phyloP scores from a whole-genome alignment of 73 alveolate genomes.

The Paraurostyla sp. region DNA sequence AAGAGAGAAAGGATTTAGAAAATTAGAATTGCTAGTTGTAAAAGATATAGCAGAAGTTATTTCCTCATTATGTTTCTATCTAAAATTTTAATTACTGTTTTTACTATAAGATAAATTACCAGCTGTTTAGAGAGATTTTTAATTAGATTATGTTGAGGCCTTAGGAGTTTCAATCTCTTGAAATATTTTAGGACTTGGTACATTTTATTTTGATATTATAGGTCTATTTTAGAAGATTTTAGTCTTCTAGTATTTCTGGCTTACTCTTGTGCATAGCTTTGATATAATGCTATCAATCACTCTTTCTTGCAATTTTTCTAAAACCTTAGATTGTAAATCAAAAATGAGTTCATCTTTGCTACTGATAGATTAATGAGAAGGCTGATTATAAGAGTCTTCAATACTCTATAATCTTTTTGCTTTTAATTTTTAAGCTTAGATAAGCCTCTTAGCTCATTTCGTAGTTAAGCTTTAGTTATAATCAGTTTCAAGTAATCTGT shows the following conservation, averaged over 20 bases:
- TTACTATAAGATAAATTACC: background rate
- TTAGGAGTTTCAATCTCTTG: background rate
- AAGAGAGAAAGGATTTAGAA: background rate
- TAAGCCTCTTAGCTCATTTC: too few relatives aligned
- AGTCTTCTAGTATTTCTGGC: background rate
- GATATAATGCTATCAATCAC: background rate
- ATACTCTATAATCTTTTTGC: too few relatives aligned
- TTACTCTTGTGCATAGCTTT: background rate
- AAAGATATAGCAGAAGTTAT: slow-evolving; percentile 17
- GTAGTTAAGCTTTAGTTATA: too few relatives aligned
- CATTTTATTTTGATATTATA: background rate
- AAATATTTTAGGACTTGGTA: background rate
- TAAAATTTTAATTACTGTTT: slow-evolving; percentile 6
- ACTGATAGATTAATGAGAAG: background rate
- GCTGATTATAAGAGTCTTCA: too few relatives aligned
- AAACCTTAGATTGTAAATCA: background rate
- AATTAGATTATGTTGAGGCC: background rate
- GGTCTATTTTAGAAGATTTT: slow-evolving; percentile 16
- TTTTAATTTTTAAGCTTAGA: too few relatives aligned
- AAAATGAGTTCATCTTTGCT: background rate
- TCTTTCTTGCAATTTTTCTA: background rate
- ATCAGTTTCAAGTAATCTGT: too few relatives aligned
- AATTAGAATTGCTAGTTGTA: background rate
- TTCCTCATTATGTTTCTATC: background rate
- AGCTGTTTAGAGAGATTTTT: background rate